A percentile compares a stretch with the other conserved stretches of the same genome.
Evolutionary conservation across 2,329 filamentous ascomycete genomes (phyloP).

Genomic region (Pyricularia sp.): DNA sequence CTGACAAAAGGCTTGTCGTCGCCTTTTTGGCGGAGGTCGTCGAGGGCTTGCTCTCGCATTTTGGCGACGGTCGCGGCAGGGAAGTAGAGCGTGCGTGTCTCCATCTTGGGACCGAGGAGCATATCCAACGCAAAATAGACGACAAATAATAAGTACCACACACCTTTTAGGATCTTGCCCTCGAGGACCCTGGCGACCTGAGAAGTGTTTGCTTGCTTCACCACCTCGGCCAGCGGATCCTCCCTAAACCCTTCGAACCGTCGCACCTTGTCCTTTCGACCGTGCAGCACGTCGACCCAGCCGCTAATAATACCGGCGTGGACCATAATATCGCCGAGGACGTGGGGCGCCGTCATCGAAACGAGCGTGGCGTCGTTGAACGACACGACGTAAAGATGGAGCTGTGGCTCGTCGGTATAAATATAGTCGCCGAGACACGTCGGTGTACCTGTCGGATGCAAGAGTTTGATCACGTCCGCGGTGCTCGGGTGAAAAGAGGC

Average conservation of each 20-base stretch:
- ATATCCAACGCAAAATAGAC: conserved; percentile 21
- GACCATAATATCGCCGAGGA: conserved; percentile 31
- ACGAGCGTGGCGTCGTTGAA: conserved; percentile 29
- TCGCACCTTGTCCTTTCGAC: conserved; percentile 23
- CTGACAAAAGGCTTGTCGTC: conserved; percentile 23
- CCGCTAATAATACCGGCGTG: conserved; percentile 24
- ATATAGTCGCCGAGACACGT: conserved; percentile 22
- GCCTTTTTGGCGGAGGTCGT: conserved; percentile 13
- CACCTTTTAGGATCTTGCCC: conserved; percentile 13
- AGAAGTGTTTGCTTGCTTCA: too few relatives aligned
- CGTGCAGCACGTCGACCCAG: conserved; percentile 31
- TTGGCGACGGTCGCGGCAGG: conserved; percentile 17
- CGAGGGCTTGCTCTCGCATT: conserved; percentile 18
- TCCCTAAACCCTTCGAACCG: conserved; percentile 17
- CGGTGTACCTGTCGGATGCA: background rate
- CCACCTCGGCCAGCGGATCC: conserved; percentile 12
- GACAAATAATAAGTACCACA: conserved; percentile 18
- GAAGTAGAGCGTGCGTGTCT: conserved; percentile 25
- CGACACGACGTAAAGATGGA: conserved; percentile 28
- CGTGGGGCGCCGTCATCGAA: conserved; percentile 28
- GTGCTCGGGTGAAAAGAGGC: background rate
- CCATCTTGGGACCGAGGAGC: conserved; percentile 16
- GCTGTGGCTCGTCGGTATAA: conserved; percentile 22
- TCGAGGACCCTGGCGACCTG: background rate
- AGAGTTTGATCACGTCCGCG: conserved; percentile 6